These are phyloP conservation scores for Saprolegnia parasitica DNA, from an alignment of 352 stramenopile genomes.

Conservation along the genomic window DNA sequence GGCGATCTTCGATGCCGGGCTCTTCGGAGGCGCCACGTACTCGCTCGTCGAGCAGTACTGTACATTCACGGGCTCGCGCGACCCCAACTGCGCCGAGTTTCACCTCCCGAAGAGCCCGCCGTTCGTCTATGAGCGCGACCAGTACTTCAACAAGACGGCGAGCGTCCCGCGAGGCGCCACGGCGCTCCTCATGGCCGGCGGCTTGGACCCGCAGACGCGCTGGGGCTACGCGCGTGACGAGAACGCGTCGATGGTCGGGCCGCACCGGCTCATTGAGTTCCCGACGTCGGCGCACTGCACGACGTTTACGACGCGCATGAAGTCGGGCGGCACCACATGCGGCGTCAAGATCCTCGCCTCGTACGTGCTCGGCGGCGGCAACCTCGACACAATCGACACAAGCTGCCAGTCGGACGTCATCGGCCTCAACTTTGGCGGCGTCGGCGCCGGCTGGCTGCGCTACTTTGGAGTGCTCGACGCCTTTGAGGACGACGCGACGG, in stretches of 20 bases:
- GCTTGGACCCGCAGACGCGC: constrained; percentile 43
- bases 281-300: constrained; percentile 68
- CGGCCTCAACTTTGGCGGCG: background rate
- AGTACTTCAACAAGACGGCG: constrained; percentile 35
- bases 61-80: constrained; percentile 41
- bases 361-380: constrained; percentile 42
- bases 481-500: constrained; percentile 22
- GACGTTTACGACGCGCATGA: constrained; percentile 60
- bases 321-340: constrained; percentile 43
- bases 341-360: constrained; percentile 51
- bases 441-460: background rate
- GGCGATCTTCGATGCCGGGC: constrained; percentile 41
- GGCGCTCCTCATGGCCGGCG: constrained; percentile 51
- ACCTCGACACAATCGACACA: constrained; percentile 47
- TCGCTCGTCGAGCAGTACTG: constrained; percentile 53
- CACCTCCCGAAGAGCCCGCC: constrained; percentile 17
- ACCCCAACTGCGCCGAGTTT: constrained; percentile 36
- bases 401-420: constrained; percentile 41
- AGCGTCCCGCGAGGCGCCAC: constrained; percentile 38
- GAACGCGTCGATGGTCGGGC: constrained; percentile 36
- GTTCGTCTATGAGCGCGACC: constrained; percentile 41
- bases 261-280: constrained; percentile 65
- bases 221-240: constrained; percentile 43
- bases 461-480: constrained; percentile 22
- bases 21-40: constrained; percentile 48